Evolutionary conservation across 2,329 filamentous ascomycete genomes (phyloP), one percentile per base, ranked within the genome.

Genomic region (Myriosclerotinia curreyana): DNA sequence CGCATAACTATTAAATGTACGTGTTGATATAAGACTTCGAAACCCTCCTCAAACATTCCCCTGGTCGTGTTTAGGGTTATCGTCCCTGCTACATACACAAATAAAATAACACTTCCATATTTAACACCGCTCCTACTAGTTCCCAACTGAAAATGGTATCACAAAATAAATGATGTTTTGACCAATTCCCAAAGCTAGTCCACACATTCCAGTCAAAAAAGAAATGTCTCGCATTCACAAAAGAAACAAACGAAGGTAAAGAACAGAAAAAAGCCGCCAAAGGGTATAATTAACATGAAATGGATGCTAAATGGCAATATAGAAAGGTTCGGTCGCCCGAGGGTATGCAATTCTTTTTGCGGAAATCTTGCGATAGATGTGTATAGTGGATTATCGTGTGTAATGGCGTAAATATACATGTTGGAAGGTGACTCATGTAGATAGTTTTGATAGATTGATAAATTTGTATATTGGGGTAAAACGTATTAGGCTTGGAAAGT

Each of bases 381-480:
- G 38, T 20, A 67, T 72, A 42, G 38, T 69, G 44, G 78, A 79
- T 66, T 8, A 68, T 70, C 53, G 62, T 70, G 12, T 75, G 71
- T 72, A 70, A 70, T 44, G 62, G 73, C 20, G 74, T 59, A 34
- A 44, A 59, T 64, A 64, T 64, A 64, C 61, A 75, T 49, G 66
- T 71, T 22, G 44, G 44, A 62, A 31, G 34, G 4, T 42, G 54
- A 48, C 38, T 9, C 60, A 62, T 25, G 14, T 25, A 51, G 25
- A 34, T 58, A 20, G 38, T n/a, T 38, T 28, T 20, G 11, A 34
- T 58, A 58, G 54, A 36, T 22, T 15, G 20, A 17, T 61, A 20
- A 46, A 40, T 49, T n/a, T 51, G 25, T 51, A 48, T 64, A 44
- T 40, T 28, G 22, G 36, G n/a, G 12, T 12, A 38, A 20, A 50